Base-by-base conservation (phyloP, 768 basidiomycete species). In the Coprinopsis sp. region DNA sequence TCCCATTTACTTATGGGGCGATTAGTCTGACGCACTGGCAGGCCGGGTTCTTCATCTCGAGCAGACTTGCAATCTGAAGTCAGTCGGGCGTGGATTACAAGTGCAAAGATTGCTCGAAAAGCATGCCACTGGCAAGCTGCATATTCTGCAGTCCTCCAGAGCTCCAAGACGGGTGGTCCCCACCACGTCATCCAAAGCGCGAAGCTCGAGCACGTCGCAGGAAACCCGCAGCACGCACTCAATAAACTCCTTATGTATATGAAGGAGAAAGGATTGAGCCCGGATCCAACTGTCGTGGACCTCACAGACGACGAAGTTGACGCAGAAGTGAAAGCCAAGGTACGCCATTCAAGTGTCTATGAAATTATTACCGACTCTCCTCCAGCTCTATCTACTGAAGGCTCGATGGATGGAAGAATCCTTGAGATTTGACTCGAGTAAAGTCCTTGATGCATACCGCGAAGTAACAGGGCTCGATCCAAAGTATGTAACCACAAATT, bases 81-180 rank as follows among this genome's bases (percentile, higher is more conserved):
- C 29, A 87, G 91, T 3, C 76, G 77, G 37, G 83, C 91, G 1
- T 99, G 96, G 96, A 75, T 98, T 11, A 73, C 79, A 22, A 97
- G 87, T 50, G 87, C 94, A n/a, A 97, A 94, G 62, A 92, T 93
- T 46, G 96, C 96, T 27, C 74, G 96, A 27, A 99, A 97, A 61
- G 89, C 93, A 3, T 87, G 91, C 0, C 93, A 98, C 61, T 84
- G 81, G 73, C 95, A 97, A 67, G 97, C 95, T 0, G 92, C 96
- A 2, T 99, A 98, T 61, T 96, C 90, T 58, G 93, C 96, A 5
- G 81, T 88, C 52, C 74, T 99, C 0, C 96, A 99, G 65, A 91
- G 93, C 0, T 78, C 83, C 46, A 84, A 90, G 57, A 73, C 71
- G 52, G 73, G 79, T 18, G 77, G 82, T 1, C 76, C 77, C 0